Evolutionary conservation across 345 rosid genomes (phyloP).

Genomic region (Bruguiera sexangula): DNA sequence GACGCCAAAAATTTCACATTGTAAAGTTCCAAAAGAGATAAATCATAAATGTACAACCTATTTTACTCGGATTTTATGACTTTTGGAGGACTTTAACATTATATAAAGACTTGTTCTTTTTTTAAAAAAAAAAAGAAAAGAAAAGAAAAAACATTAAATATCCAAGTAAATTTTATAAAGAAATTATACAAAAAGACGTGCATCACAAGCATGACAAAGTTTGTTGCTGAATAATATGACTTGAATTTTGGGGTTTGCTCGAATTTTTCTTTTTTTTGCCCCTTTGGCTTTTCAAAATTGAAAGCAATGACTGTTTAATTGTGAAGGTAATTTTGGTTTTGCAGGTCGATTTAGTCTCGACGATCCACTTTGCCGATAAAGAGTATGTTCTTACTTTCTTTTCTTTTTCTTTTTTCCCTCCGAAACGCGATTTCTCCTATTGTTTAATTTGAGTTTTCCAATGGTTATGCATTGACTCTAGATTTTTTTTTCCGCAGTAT

Average conservation of each 20-base stretch:
- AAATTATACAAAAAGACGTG: too few species aligned
- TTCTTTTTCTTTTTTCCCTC: background rate
- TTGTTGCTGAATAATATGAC: too few species aligned
- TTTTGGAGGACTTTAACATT: too few species aligned
- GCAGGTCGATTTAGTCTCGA: constrained; percentile 94
- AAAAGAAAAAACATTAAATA: too few species aligned
- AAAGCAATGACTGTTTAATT: background rate
- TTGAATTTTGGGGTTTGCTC: background rate
- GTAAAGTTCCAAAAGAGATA: too few species aligned
- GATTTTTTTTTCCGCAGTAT: background rate
- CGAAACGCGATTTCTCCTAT: background rate
- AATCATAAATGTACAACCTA: too few species aligned
- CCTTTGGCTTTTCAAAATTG: background rate
- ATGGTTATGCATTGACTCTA: background rate
- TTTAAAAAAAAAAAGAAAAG: too few species aligned
- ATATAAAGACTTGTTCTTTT: too few species aligned
- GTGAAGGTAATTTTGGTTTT: constrained; percentile 6
- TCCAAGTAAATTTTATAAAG: too few species aligned
- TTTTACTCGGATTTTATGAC: too few species aligned
- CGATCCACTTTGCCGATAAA: constrained; percentile 89
- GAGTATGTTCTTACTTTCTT: constrained; percentile 45
- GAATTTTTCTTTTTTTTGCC: background rate
- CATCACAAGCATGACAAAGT: too few species aligned
- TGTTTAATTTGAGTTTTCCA: background rate
- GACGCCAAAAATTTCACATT: too few species aligned